Conservation (phyloP, 176 grass and related monocot species). For the Carex littledalei region DNA sequence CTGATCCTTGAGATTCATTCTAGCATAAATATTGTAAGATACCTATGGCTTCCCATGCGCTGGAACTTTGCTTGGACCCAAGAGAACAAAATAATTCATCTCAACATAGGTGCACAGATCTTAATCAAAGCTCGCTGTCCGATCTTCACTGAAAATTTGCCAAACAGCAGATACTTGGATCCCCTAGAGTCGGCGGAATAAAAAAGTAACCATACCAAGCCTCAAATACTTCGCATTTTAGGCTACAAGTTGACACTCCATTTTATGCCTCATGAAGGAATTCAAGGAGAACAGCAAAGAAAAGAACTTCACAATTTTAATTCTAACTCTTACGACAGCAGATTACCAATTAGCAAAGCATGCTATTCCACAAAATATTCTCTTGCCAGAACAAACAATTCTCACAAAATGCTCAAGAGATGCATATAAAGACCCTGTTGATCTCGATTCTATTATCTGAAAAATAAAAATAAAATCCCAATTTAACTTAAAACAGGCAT, state of each 20-base stretch:
- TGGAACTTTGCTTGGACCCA: background rate
- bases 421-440: background rate
- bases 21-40: background rate
- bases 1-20: background rate
- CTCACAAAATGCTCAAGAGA: background rate
- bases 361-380: background rate
- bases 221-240: background rate
- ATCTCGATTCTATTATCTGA: conserved; percentile 6
- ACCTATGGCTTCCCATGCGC: background rate
- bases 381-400: background rate
- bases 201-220: background rate
- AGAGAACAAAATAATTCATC: background rate
- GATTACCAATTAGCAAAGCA: background rate
- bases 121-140: background rate
- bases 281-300: background rate
- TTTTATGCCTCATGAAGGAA: background rate
- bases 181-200: background rate
- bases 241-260: background rate
- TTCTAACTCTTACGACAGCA: background rate
- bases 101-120: background rate
- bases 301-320: background rate
- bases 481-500: conserved; percentile 19
- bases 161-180: background rate
- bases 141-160: background rate
- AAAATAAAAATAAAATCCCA: background rate